phyloP scores from a whole-genome alignment of 192 early-diverging fungal genomes.

The Coemansia reversa region DNA sequence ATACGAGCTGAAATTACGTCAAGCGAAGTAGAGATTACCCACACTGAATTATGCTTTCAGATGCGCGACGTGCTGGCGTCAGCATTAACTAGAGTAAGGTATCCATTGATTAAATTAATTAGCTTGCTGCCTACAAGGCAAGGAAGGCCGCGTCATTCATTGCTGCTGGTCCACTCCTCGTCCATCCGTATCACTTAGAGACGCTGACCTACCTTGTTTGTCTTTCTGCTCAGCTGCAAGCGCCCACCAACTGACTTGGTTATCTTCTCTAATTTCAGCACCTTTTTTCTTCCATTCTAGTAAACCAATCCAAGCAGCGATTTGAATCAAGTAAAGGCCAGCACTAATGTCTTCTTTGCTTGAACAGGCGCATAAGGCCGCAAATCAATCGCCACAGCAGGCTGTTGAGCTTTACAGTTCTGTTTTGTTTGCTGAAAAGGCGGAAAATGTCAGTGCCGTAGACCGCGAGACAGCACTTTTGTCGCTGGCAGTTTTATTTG shows the following conservation, averaged over 20 bases:
- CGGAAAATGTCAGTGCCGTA: slow-evolving; percentile 10
- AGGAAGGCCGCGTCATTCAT: not conserved
- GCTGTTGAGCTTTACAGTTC: slow-evolving; percentile 41
- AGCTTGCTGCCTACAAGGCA: too few species aligned
- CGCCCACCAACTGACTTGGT: not conserved
- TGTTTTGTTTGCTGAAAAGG: slow-evolving; percentile 34
- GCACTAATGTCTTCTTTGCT: slow-evolving; percentile 31
- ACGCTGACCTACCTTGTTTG: not conserved
- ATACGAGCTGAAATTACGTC: not conserved
- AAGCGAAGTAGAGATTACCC: not conserved
- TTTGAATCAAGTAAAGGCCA: not conserved
- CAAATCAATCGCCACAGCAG: slow-evolving; percentile 46
- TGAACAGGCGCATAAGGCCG: slow-evolving; percentile 31
- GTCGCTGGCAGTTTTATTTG: slow-evolving; percentile 40
- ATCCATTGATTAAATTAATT: not conserved
- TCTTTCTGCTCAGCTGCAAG: not conserved
- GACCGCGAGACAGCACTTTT: slow-evolving; percentile 41
- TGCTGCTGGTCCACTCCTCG: not conserved
- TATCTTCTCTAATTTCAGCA: not conserved
- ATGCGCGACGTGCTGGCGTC: not conserved
- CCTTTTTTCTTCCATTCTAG: not conserved
- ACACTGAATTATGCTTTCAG: not conserved
- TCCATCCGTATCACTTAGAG: not conserved
- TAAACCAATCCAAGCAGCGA: not conserved
- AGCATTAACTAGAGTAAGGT: not conserved